phyloP scores from a whole-genome alignment of 345 rosid species.

The Eutrema heterophyllum region DNA sequence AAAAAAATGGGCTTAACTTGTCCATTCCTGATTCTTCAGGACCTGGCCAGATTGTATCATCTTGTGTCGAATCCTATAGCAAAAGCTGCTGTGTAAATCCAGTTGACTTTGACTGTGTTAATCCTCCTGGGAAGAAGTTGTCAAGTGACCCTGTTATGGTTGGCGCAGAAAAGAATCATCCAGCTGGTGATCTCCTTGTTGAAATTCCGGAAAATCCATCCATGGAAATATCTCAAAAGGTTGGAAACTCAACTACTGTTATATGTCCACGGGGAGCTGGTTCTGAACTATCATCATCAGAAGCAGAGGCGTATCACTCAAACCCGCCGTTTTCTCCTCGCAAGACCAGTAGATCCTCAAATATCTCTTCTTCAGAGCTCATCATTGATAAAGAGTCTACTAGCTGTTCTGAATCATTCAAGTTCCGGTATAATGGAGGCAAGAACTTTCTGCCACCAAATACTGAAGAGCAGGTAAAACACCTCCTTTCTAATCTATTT shows the following conservation, averaged over 20 bases:
- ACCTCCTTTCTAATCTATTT: neutral
- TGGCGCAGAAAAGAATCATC: slow-evolving; percentile 34
- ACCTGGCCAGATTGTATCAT: slow-evolving; percentile 30
- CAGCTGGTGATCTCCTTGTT: slow-evolving; percentile 21
- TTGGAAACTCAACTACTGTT: slow-evolving; percentile 31
- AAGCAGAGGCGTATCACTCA: slow-evolving; percentile 37
- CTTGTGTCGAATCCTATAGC: slow-evolving; percentile 27
- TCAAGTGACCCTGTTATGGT: slow-evolving; percentile 35
- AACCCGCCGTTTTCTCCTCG: slow-evolving; percentile 18
- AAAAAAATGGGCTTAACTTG: slow-evolving; percentile 28
- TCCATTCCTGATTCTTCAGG: slow-evolving; percentile 33
- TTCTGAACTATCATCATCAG: slow-evolving; percentile 36
- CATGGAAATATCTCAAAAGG: slow-evolving; percentile 29
- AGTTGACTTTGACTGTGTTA: slow-evolving; percentile 32
- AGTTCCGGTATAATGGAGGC: slow-evolving; percentile 31
- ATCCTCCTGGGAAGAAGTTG: slow-evolving; percentile 36
- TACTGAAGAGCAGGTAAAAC: slow-evolving; percentile 55
- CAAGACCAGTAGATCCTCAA: slow-evolving; percentile 31
- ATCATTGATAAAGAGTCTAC: slow-evolving; percentile 35
- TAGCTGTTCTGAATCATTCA: slow-evolving; percentile 29
- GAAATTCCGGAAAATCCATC: slow-evolving; percentile 40
- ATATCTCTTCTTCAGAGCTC: slow-evolving; percentile 30
- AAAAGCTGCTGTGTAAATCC: slow-evolving; percentile 35
- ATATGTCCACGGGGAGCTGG: slow-evolving; percentile 36
- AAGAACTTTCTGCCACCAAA: slow-evolving; percentile 35